Base-by-base conservation (phyloP, 225 moss, liverwort and hornwort genomes). In the Thuidium tamariscinum region DNA sequence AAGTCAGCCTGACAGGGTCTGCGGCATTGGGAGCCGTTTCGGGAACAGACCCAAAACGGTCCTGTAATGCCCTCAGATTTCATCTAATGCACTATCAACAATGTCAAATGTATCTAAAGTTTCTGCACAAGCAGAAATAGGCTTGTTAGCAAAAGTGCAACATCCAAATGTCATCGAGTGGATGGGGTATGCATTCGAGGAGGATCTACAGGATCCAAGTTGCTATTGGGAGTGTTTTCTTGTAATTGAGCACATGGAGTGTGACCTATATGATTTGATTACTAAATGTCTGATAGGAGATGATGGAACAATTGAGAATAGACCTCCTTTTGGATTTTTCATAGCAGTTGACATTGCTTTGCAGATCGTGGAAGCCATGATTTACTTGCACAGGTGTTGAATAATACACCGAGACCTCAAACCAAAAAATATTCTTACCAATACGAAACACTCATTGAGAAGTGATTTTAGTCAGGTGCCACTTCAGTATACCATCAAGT, bases 101-200 rank as follows among this genome's bases (percentile, higher is more conserved):
- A 65, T 49, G 36, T 65, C 46, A 2, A 9, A 13, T 16, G 0
- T 39, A 16, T 22, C 81, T 0, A 82, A 19, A 82, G 11, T 11
- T 7, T 16, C 16, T 11, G 49, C 54, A 11, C 52, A 82, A 52
- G 64, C 64, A 20, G 87, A 87, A 67, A 76, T 23, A 9, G 46
- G 30, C 1, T 52, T 74, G 12, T 32, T 87, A 56, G 74, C 74
- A 74, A 75, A 13, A 82, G 64, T 87, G 2, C 82, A 87, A 36
- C 76, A 87, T 74, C 87, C 82, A 8, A 82, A 76, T 75, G 76
- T 87, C 5, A 76, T 82, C 37, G 52, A 82, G 54, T 75, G 64
- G 42, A 61, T 87, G 30, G 87, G 81, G 6, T 82, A 36, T 81
- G 36, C 86, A 30, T 74, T 32, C 23, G 0, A 81, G 16, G 64